Base-by-base conservation (phyloP, 1,284 basidiomycete genomes). In the Trichosporon sp. region DNA sequence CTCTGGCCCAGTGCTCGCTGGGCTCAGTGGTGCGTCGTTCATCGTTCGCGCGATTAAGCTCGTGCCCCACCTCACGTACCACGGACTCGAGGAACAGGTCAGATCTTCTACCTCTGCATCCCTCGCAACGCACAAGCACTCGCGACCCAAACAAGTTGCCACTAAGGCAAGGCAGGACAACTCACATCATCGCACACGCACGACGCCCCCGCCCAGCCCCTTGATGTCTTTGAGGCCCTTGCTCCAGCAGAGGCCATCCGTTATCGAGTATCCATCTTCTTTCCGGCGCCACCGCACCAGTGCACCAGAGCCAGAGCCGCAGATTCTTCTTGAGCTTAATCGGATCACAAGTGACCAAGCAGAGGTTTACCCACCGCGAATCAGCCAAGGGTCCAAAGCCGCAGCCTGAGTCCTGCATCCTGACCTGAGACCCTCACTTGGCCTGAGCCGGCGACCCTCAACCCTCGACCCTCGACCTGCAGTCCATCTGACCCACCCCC, bases 371-470 rank as follows among this genome's bases (percentile, higher is more conserved):
- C 19, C n/a, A n/a, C 48, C 19, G 48, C 48, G 5, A 14, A 43
- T 1, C 16, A 19, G 6, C 51, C 51, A 21, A 54, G 51, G 51
- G 51, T 46, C 43, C 43, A 46, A 14, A 46, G 43, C 43, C 43
- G 16, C 16, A 46, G 43, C 40, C 40, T 14, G 14, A 38, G 37
- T 38, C 37, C 7, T 38, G 37, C 38, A 40, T 40, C 51, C 51
- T 54, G 21, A 54, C 51, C 51, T 26, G 51, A 54, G 51, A 54
- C 51, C 51, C 51, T 54, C 51, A 54, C 51, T 54, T 54, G 19
- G 19, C 43, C 43, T 46, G 51, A 54, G 4, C 51, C 21, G 51
- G 16, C 26, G 26, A 26, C 26, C 26, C 19, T 16, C 51, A 2
- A 19, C 6, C 21, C 51, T 16, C 10, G 26, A 26, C 26, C 26